Conservation (phyloP, 2,329 filamentous ascomycete species). For the Alternaria consortialis region DNA sequence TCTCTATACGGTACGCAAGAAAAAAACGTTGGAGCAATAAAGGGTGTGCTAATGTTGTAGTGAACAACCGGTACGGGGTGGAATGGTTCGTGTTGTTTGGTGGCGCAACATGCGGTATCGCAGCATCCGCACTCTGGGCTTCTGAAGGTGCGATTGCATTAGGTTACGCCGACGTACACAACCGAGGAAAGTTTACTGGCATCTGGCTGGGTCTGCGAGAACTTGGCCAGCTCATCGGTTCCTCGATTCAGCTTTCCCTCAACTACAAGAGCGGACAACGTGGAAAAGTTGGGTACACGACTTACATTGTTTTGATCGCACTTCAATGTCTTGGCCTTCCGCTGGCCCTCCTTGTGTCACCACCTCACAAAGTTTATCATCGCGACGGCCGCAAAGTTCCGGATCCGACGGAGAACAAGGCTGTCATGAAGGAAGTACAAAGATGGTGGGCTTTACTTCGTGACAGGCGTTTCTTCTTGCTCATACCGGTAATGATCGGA, state of each 20-base stretch:
- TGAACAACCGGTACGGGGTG: constrained; percentile 44
- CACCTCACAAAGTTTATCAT: constrained; percentile 58
- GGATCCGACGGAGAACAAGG: constrained; percentile 51
- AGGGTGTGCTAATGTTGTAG: constrained; percentile 17
- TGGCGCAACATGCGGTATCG: constrained; percentile 46
- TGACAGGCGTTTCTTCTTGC: constrained; percentile 58
- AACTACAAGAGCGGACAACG: constrained; percentile 56
- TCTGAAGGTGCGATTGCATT: constrained; percentile 55
- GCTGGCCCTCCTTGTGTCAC: constrained; percentile 56
- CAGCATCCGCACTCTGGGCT: constrained; percentile 53
- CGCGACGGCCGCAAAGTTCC: constrained; percentile 49
- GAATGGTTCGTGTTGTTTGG: constrained; percentile 49
- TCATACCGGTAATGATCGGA: constrained; percentile 60
- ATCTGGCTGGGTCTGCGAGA: constrained; percentile 65
- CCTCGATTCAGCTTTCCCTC: constrained; percentile 61
- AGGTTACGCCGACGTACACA: constrained; percentile 58
- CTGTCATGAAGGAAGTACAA: constrained; percentile 50
- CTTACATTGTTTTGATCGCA: constrained; percentile 52
- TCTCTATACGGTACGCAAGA: constrained; percentile 13
- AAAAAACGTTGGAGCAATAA: not conserved
- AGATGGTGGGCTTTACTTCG: constrained; percentile 53
- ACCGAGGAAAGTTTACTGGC: constrained; percentile 58
- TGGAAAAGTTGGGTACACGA: constrained; percentile 59
- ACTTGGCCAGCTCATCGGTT: constrained; percentile 63
- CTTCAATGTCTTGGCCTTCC: constrained; percentile 59